Percentiles rank a stretch among this genome's conserved stretches.
These are phyloP conservation scores for Colletotrichum coccodes DNA, from an alignment of 2,329 filamentous ascomycete genomes.

Conservation along the genomic window DNA sequence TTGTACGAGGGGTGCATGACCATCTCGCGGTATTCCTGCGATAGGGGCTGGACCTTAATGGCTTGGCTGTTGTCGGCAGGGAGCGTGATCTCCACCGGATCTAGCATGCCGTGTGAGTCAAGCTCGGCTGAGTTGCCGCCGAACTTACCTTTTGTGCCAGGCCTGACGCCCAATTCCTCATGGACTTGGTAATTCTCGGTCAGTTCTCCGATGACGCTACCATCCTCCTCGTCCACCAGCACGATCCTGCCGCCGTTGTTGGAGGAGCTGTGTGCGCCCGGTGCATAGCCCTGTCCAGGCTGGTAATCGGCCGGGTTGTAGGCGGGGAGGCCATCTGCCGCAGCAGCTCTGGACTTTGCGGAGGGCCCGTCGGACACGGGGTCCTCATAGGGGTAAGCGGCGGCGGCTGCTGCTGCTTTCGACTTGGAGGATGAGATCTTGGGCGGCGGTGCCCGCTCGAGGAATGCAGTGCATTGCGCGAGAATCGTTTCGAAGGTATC, in stretches of 20 bases:
- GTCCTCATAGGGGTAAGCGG: slow-evolving; percentile 15
- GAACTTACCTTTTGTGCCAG: slow-evolving; percentile 98
- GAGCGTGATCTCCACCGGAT: slow-evolving; percentile 83
- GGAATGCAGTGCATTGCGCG: slow-evolving; percentile 96
- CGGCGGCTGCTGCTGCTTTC: slow-evolving; percentile 9
- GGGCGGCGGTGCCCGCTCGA: slow-evolving; percentile 81
- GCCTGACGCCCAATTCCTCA: slow-evolving; percentile 79
- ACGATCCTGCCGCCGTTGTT: slow-evolving; percentile 81
- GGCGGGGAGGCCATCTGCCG: slow-evolving; percentile 59
- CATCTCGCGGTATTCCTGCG: slow-evolving; percentile 78
- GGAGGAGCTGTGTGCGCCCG: slow-evolving; percentile 65
- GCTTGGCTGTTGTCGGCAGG: slow-evolving; percentile 73
- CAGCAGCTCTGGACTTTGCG: slow-evolving; percentile 38
- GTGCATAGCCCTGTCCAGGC: slow-evolving; percentile 81
- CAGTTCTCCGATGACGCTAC: slow-evolving; percentile 92
- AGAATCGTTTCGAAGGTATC: slow-evolving; percentile 98
- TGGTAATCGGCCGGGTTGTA: slow-evolving; percentile 88
- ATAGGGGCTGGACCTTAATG: slow-evolving; percentile 73
- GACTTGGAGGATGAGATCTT: slow-evolving; percentile 40
- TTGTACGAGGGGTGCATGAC: slow-evolving; percentile 91
- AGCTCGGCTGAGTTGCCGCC: slow-evolving; percentile 39
- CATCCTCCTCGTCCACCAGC: slow-evolving; percentile 94
- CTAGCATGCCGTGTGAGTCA: slow-evolving; percentile 49
- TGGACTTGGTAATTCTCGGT: slow-evolving; percentile 83
- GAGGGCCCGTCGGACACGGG: slow-evolving; percentile 35